Conservation (phyloP, 2,329 filamentous ascomycete species). For the Trichophyton schoenleinii region DNA sequence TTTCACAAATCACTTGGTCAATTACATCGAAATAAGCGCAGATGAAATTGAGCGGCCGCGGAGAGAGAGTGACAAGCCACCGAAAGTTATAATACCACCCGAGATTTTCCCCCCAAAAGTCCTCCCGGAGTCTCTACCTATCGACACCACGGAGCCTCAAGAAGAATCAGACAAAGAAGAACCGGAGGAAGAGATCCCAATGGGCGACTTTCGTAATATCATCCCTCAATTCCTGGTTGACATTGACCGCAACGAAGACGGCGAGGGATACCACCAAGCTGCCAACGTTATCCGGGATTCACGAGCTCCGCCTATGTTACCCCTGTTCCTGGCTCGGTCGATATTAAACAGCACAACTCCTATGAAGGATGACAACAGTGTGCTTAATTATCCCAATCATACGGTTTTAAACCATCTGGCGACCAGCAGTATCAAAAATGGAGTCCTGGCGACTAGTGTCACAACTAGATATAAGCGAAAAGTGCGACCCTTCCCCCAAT, state of each 20-base stretch:
- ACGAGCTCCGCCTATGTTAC: slow-evolving; percentile 71
- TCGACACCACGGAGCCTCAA: slow-evolving; percentile 22
- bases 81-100: slow-evolving; percentile 24
- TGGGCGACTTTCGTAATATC: slow-evolving; percentile 53
- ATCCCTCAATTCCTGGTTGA: slow-evolving; percentile 80
- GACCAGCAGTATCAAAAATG: slow-evolving; percentile 96
- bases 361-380: slow-evolving; percentile 96
- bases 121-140: slow-evolving; percentile 24
- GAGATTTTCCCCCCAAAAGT: slow-evolving; percentile 35
- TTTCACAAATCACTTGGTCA: slow-evolving; percentile 94
- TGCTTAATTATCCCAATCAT: slow-evolving; percentile 92
- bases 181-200: slow-evolving; percentile 44
- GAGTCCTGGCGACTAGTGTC: slow-evolving; percentile 84
- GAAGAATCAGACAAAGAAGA: slow-evolving; percentile 34
- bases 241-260: slow-evolving; percentile 69
- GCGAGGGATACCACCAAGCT: slow-evolving; percentile 62
- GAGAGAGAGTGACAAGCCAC: slow-evolving; percentile 25
- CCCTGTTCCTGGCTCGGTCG: slow-evolving; percentile 83
- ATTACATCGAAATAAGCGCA: slow-evolving; percentile 80
- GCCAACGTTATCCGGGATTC: slow-evolving; percentile 63
- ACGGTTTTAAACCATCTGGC: slow-evolving; percentile 93
- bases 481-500: slow-evolving; percentile 19
- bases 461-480: slow-evolving; percentile 97
- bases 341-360: slow-evolving; percentile 84
- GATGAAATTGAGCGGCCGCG: slow-evolving; percentile 45